phyloP scores from a whole-genome alignment of 768 basidiomycete species.

The Tephrocybe sp. region DNA sequence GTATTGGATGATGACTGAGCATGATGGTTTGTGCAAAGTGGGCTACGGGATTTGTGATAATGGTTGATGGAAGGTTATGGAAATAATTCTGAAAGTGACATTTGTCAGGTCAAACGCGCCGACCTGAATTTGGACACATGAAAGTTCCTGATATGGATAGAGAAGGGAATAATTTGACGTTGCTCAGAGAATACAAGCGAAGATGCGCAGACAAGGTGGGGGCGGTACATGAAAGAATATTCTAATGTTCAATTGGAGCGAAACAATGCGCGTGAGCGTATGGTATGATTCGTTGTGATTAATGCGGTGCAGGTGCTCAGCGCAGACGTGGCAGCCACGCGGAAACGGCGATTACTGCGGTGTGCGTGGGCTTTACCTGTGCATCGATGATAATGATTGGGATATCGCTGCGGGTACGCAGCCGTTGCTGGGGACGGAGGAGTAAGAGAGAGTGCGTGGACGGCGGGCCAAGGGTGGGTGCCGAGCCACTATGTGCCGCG shows the following conservation, averaged over 20 bases:
- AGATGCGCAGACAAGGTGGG: not conserved
- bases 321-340: too few relatives aligned
- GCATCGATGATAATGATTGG: too few relatives aligned
- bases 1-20: constrained; percentile 10
- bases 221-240: not conserved
- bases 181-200: too few relatives aligned
- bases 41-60: constrained; percentile 7
- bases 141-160: constrained; percentile 16
- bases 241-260: not conserved
- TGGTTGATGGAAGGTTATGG: not conserved
- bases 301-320: too few relatives aligned
- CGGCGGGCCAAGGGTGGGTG: constrained; percentile 15
- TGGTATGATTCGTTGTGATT: too few relatives aligned
- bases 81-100: constrained; percentile 5
- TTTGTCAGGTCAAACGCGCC: constrained; percentile 9
- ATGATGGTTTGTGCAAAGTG: not conserved
- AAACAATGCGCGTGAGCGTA: too few relatives aligned
- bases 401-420: too few relatives aligned
- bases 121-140: constrained; percentile 8
- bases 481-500: constrained; percentile 19
- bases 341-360: too few relatives aligned
- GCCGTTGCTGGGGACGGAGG: not conserved
- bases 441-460: constrained; percentile 10
- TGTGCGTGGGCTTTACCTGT: too few relatives aligned
- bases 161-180: not conserved